Evolutionary conservation across 2,329 filamentous ascomycete genomes (phyloP), one percentile per base, ranked within the genome.

Genomic region (Ceratocystis cacaofunesta): DNA sequence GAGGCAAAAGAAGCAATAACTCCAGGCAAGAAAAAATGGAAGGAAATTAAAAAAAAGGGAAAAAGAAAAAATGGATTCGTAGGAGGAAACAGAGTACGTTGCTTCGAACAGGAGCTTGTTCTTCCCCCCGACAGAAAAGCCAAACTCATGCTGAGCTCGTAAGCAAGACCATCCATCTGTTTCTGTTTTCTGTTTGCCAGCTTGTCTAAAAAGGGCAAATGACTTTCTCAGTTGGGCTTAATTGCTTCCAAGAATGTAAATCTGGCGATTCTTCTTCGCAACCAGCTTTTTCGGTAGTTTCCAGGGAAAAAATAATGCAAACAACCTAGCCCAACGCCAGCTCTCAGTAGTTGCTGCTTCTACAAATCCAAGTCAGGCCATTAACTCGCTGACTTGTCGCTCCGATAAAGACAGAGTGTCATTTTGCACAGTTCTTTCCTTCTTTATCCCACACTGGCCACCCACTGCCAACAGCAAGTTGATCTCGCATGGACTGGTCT

Each of bases 161-260:
- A 22, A 52, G n/a, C 28, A 36, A 58, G 55, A 58, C 32, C 28
- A 30, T 17, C 22, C 22, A 57, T 58, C n/a, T 57, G 22, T 57
- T 28, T 52, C n/a, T 41, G 10, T 61, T 17, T 61, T 61, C 43
- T 44, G 12, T 10, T 41, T 43, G 12, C 22, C 32, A 5, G n/a
- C n/a, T 30, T 22, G 43, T 46, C 60, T 62, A 22, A 62, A 62
- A 62, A 19, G 30, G 60, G 60, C 30, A 62, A 62, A 46, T 46
- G 41, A 46, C 60, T 41, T 62, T 22, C 60, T 46, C 46, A 46
- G 60, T 62, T 46, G 22, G 60, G 41, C 62, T 15, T 68, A 65
- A 52, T 65, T 68, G 65, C 67, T 62, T 61, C 64, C 64, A 57
- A 64, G 68, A 61, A 63, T 68, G 65, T 64, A 65, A 61, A n/a